Evolutionary conservation across 164 flowering plant genomes (phyloP).

Genomic region (Paratinospora sagittata): DNA sequence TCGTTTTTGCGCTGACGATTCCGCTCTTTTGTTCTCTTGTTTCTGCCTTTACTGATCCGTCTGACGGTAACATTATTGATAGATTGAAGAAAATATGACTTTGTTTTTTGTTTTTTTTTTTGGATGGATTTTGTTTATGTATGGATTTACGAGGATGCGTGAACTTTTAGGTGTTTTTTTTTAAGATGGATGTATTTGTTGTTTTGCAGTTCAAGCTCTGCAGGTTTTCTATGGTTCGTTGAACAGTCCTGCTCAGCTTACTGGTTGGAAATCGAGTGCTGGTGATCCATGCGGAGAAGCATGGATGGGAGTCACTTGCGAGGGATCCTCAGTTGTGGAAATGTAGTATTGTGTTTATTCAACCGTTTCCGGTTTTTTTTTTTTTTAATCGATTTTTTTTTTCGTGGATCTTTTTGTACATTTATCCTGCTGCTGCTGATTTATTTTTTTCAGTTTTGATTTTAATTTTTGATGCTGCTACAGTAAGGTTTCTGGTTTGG

Average conservation of each 20-base stretch:
- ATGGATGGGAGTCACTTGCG: conserved; percentile 80
- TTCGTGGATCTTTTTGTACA: background rate
- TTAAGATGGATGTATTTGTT: background rate
- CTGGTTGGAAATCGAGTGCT: conserved; percentile 67
- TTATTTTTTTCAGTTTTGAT: too few relatives aligned
- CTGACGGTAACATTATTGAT: conserved; percentile 42
- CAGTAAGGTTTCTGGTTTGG: conserved; percentile 73
- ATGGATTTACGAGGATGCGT: background rate
- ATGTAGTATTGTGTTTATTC: conserved; percentile 41
- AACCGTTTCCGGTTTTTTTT: too few relatives aligned
- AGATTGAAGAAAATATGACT: too few relatives aligned
- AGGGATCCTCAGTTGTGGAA: conserved; percentile 67
- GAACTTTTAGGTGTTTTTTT: background rate
- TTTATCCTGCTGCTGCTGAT: background rate
- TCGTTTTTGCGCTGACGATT: conserved; percentile 11
- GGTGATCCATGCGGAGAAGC: conserved; percentile 92
- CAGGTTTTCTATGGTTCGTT: conserved; percentile 63
- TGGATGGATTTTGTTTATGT: background rate
- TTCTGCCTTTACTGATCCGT: conserved; percentile 38
- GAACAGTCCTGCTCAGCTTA: conserved; percentile 63
- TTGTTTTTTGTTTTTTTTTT: too few relatives aligned
- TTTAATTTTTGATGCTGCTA: conserved; percentile 10
- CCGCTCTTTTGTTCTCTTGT: conserved; percentile 22
- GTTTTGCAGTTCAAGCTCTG: conserved; percentile 56
- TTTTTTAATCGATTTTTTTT: background rate